Evolutionary conservation across 257 asterid genomes (phyloP).

Genomic region (Solanum sejunctum): DNA sequence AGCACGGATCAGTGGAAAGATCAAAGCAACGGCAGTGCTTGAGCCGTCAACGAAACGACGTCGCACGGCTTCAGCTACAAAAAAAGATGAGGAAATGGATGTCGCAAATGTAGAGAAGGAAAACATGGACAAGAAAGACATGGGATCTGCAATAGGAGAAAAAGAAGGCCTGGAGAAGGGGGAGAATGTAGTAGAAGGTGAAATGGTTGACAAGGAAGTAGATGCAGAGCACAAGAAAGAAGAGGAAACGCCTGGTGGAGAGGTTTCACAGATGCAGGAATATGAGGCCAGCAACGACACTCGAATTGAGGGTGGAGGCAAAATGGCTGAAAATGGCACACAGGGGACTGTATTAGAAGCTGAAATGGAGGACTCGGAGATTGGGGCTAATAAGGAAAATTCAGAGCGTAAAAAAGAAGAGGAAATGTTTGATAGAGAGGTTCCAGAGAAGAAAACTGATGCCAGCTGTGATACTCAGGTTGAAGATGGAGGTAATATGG

Average conservation of each 20-base stretch:
- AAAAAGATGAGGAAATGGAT: background rate
- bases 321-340: background rate
- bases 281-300: slow-evolving; percentile 11
- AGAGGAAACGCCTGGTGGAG: slow-evolving; percentile 10
- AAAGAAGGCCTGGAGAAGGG: background rate
- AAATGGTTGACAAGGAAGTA: slow-evolving; percentile 15
- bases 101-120: background rate
- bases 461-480: slow-evolving; percentile 12
- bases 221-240: slow-evolving; percentile 16
- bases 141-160: background rate
- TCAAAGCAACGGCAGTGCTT: slow-evolving; percentile 36
- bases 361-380: slow-evolving; percentile 12
- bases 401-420: slow-evolving; percentile 9
- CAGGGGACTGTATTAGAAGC: background rate
- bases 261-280: slow-evolving; percentile 11
- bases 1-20: slow-evolving; percentile 77
- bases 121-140: slow-evolving; percentile 7
- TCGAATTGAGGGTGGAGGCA: background rate
- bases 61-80: slow-evolving; percentile 17
- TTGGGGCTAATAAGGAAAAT: slow-evolving; percentile 16
- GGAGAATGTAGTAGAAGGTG: background rate
- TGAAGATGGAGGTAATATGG: background rate
- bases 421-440: slow-evolving; percentile 14
- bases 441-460: slow-evolving; percentile 17
- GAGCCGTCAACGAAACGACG: slow-evolving; percentile 52